phyloP scores from a whole-genome alignment of 106 monocot species.

The Dioscorea alata region DNA sequence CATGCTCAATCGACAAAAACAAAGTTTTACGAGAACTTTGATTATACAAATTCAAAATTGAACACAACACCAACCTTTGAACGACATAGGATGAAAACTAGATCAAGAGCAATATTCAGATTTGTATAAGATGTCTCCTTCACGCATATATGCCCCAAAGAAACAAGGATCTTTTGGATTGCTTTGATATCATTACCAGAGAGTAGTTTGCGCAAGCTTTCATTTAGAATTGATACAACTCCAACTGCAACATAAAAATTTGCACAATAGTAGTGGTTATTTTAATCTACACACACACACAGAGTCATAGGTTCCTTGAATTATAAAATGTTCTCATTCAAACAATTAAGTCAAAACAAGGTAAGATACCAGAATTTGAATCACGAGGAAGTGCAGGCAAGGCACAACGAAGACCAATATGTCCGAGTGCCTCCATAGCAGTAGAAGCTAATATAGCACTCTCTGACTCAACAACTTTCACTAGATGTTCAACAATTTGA shows the following conservation, averaged over 20 bases:
- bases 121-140: constrained; percentile 65
- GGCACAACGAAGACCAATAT: constrained; percentile 66
- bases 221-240: constrained; percentile 45
- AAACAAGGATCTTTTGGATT: constrained; percentile 70
- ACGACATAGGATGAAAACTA: constrained; percentile 73
- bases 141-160: constrained; percentile 82
- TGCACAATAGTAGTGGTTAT: not conserved
- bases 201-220: constrained; percentile 68
- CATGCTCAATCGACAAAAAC: not conserved
- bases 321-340: not conserved
- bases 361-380: constrained; percentile 46
- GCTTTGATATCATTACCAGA: constrained; percentile 70
- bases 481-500: constrained; percentile 37
- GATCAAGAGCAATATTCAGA: constrained; percentile 62
- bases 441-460: constrained; percentile 50
- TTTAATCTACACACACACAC: not conserved
- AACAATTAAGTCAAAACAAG: not conserved
- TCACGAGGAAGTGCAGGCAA: constrained; percentile 49
- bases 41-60: not conserved
- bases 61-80: constrained; percentile 60
- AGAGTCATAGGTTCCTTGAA: not conserved
- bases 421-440: constrained; percentile 92
- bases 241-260: constrained; percentile 33
- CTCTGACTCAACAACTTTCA: constrained; percentile 67
- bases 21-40: not conserved